These are phyloP conservation scores for Thelonectria rubi DNA, from an alignment of 2,329 filamentous ascomycete genomes.

Conservation along the genomic window DNA sequence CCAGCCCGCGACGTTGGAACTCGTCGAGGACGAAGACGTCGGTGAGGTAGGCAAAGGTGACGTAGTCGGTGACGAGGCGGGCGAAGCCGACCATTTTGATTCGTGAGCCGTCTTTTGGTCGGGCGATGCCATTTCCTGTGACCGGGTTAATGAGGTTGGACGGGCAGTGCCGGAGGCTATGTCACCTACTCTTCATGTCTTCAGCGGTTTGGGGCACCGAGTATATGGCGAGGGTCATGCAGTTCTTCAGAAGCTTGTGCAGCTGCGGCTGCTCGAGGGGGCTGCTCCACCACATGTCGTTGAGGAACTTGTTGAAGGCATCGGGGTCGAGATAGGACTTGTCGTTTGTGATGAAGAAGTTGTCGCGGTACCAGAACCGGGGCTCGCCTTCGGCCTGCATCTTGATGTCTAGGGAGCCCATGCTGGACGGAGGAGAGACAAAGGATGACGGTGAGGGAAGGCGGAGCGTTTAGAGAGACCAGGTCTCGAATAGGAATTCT, in stretches of 20 bases:
- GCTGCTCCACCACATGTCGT: constrained; percentile 68
- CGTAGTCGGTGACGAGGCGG: constrained; percentile 73
- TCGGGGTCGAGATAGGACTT: constrained; percentile 62
- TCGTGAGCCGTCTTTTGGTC: constrained; percentile 43
- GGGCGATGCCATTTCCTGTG: constrained; percentile 46
- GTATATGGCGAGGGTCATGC: constrained; percentile 69
- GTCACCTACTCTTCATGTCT: constrained; percentile 51
- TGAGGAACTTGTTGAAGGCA: constrained; percentile 64
- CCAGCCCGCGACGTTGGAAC: constrained; percentile 70
- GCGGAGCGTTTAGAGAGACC: not conserved
- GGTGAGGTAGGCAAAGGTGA: constrained; percentile 73
- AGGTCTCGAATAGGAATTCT: constrained; percentile 4
- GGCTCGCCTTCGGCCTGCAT: constrained; percentile 46
- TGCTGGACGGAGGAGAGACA: constrained; percentile 22
- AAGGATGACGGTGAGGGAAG: not conserved
- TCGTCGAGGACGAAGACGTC: constrained; percentile 72
- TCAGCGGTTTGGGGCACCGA: constrained; percentile 50
- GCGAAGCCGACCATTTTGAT: constrained; percentile 53
- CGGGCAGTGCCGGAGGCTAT: constrained; percentile 22
- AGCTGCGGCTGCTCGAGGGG: constrained; percentile 58
- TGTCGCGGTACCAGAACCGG: constrained; percentile 60
- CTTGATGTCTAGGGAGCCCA: constrained; percentile 40
- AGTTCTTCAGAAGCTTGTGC: constrained; percentile 63
- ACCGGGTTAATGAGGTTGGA: constrained; percentile 17
- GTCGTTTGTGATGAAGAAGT: constrained; percentile 70